Conservation (phyloP, 345 rosid species). For the Corchorus olitorius region DNA sequence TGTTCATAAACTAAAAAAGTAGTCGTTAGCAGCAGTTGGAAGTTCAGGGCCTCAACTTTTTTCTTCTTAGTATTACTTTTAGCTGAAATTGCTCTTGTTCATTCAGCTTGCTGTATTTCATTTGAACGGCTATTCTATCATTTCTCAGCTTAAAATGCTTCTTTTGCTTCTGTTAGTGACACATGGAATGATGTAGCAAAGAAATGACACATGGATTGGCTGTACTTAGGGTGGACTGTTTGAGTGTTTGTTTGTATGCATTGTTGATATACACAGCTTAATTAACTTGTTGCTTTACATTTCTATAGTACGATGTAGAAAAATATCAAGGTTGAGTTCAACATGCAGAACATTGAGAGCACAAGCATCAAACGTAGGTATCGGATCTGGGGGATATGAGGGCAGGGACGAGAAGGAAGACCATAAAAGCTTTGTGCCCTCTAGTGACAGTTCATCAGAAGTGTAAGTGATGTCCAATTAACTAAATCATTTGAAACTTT, state of each 20-base stretch:
- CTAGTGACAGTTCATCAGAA: conserved; percentile 44
- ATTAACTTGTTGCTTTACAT: conserved; percentile 24
- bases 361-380: conserved; percentile 62
- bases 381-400: conserved; percentile 72
- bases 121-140: background rate
- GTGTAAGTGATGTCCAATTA: conserved; percentile 49
- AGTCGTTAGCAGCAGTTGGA: background rate
- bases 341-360: conserved; percentile 41
- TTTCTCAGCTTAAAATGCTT: background rate
- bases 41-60: background rate
- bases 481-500: background rate
- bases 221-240: background rate
- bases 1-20: background rate
- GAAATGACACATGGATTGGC: background rate
- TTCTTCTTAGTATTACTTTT: background rate
- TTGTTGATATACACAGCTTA: background rate
- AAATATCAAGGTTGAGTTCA: conserved; percentile 40
- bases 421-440: conserved; percentile 40
- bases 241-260: background rate
- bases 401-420: conserved; percentile 53
- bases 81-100: background rate
- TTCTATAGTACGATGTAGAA: conserved; percentile 71
- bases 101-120: background rate
- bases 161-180: background rate
- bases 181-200: too few relatives aligned